Conservation (phyloP, 2,329 filamentous ascomycete species). For the Aspergillus oerlinghausenensis region DNA sequence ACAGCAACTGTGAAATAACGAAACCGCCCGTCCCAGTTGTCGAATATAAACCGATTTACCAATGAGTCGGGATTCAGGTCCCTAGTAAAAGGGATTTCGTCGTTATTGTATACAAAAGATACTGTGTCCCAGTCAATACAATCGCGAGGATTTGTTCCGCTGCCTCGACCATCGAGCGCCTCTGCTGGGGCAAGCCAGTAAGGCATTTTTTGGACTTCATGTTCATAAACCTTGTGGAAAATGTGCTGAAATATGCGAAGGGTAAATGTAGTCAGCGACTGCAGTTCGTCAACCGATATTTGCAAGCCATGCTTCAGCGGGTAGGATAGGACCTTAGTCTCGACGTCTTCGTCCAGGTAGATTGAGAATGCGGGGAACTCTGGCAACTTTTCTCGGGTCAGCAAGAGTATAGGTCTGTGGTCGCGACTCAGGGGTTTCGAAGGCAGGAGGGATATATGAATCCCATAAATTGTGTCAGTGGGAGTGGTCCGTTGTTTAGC, state of each 20-base stretch:
- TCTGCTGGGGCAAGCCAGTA: slow-evolving; percentile 73
- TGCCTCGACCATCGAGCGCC: slow-evolving; percentile 5
- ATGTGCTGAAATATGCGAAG: slow-evolving; percentile 73
- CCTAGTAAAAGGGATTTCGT: slow-evolving; percentile 44
- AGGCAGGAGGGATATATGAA: slow-evolving; percentile 55
- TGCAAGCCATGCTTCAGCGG: slow-evolving; percentile 36
- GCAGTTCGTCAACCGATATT: slow-evolving; percentile 41
- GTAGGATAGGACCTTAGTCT: slow-evolving; percentile 54
- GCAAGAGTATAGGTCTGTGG: slow-evolving; percentile 62
- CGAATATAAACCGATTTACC: slow-evolving; percentile 50
- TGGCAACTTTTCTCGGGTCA: slow-evolving; percentile 65
- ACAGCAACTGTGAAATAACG: slow-evolving; percentile 51
- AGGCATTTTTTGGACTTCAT: slow-evolving; percentile 59
- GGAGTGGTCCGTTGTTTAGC: slow-evolving; percentile 36
- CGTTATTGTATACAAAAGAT: slow-evolving; percentile 32
- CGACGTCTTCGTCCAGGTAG: slow-evolving; percentile 62
- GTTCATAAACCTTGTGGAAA: slow-evolving; percentile 81
- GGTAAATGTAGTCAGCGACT: slow-evolving; percentile 66
- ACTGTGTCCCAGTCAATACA: slow-evolving; percentile 45
- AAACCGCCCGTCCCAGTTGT: slow-evolving; percentile 53
- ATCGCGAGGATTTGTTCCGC: slow-evolving; percentile 3
- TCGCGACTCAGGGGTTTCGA: slow-evolving; percentile 54
- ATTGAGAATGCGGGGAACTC: slow-evolving; percentile 64
- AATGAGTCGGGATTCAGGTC: slow-evolving; percentile 39
- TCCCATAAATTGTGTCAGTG: slow-evolving; percentile 57